A percentile compares a stretch with the other conserved stretches of the same genome.
These are phyloP conservation scores for Mycotypha africana DNA, from an alignment of 371 early-diverging fungal species.

Conservation along the genomic window DNA sequence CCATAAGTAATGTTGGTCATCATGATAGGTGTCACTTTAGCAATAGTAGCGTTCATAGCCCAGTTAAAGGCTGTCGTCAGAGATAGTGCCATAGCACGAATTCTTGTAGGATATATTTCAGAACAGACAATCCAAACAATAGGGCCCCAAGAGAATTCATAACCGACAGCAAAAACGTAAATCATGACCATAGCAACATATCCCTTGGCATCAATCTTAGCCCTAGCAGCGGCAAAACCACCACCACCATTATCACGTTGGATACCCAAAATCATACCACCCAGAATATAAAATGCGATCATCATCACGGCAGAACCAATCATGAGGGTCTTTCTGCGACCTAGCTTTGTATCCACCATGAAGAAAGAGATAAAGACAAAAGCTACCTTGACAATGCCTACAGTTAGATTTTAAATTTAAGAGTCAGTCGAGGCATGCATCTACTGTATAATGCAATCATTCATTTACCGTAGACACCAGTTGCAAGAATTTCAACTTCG, in stretches of 20 bases:
- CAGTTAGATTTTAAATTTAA: neutral
- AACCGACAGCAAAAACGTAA: slow-evolving; percentile 44
- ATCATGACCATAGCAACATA: slow-evolving; percentile 38
- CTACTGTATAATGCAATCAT: too few species aligned
- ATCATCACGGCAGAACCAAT: slow-evolving; percentile 36
- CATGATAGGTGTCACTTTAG: slow-evolving; percentile 45
- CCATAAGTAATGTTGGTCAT: slow-evolving; percentile 37
- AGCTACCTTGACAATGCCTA: slow-evolving; percentile 29
- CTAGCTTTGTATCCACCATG: slow-evolving; percentile 37
- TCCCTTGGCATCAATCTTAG: slow-evolving; percentile 30
- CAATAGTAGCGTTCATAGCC: slow-evolving; percentile 47
- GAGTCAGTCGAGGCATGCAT: too few species aligned
- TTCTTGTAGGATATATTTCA: slow-evolving; percentile 54
- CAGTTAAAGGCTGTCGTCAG: slow-evolving; percentile 61
- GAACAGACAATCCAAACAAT: slow-evolving; percentile 67
- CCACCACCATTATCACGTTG: slow-evolving; percentile 20
- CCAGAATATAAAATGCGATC: slow-evolving; percentile 28
- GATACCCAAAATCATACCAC: slow-evolving; percentile 31
- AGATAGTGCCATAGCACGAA: slow-evolving; percentile 43
- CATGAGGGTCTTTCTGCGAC: slow-evolving; percentile 38
- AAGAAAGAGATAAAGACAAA: slow-evolving; percentile 41
- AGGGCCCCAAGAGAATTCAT: slow-evolving; percentile 62
- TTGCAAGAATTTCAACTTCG: slow-evolving; percentile 40
- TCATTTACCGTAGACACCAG: slow-evolving; percentile 40
- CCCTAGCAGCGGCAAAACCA: slow-evolving; percentile 3